Conservation (phyloP, 2,329 filamentous ascomycete genomes). For the Fusarium clavum region DNA sequence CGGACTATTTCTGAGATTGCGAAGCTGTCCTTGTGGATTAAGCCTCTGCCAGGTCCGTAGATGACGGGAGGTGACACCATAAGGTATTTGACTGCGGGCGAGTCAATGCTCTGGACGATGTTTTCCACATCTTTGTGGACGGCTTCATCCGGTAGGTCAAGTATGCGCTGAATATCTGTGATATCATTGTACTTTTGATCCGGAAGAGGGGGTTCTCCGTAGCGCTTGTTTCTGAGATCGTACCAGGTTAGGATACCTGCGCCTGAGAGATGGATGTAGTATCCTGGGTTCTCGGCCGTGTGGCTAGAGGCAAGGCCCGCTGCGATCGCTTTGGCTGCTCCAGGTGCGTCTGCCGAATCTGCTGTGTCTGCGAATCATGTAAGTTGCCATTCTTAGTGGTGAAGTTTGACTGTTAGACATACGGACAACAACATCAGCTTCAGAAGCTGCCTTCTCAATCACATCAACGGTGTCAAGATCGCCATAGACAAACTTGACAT, state of each 20-base stretch:
- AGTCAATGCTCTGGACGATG: constrained; percentile 64
- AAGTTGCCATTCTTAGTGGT: neutral
- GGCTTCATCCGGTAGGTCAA: constrained; percentile 66
- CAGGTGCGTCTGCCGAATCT: constrained; percentile 59
- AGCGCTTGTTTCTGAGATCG: constrained; percentile 56
- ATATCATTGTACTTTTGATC: constrained; percentile 69
- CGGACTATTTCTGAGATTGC: constrained; percentile 60
- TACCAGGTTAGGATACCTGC: constrained; percentile 62
- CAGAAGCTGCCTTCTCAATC: constrained; percentile 63
- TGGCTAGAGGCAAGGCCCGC: constrained; percentile 60
- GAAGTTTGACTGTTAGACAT: constrained; percentile 4
- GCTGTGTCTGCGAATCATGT: constrained; percentile 56
- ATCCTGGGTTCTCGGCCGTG: constrained; percentile 57
- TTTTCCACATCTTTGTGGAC: constrained; percentile 76
- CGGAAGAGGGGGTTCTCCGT: constrained; percentile 57
- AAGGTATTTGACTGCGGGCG: constrained; percentile 54
- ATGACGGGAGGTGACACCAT: constrained; percentile 64
- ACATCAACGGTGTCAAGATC: constrained; percentile 58
- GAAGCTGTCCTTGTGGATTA: constrained; percentile 61
- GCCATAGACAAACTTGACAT: constrained; percentile 62
- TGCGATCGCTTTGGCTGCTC: constrained; percentile 57
- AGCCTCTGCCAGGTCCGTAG: constrained; percentile 63
- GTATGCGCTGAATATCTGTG: constrained; percentile 65
- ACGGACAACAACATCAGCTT: constrained; percentile 65
- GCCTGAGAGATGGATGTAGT: constrained; percentile 64